Evolutionary conservation across 2,329 filamentous ascomycete species (phyloP), one percentile per base, ranked within the genome.

Genomic region (Diatrype stigma): DNA sequence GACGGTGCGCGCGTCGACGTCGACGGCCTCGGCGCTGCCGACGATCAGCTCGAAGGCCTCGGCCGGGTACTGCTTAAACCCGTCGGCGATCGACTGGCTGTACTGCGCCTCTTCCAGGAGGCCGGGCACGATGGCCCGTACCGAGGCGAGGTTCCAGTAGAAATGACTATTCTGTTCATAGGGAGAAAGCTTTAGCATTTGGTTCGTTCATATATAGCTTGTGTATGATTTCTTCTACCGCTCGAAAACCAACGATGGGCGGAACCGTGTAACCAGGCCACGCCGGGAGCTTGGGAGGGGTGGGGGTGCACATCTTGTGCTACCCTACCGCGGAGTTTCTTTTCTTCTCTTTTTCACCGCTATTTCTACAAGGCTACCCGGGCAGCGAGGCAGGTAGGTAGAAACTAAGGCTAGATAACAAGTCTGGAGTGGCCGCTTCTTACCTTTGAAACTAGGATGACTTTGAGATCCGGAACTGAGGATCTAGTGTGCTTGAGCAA

Each of bases 131-230:
- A 83, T 73, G 64, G 76, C 78, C 45, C 80, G 77, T 42, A 81
- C 74, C 1, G 80, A 73, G 23, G 78, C 79, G 5, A 82, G 50
- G 65, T 81, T 82, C 79, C 79, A 82, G 69, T 75, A 83, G 57
- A 83, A 78, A 58, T 83, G 78, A 54, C 70, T 75, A 57, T 75
- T 82, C 76, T 82, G 67, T 40, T 30, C 45, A 28, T 12, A 1
- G 19, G 6, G 30, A n/a, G n/a, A n/a, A n/a, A n/a, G n/a, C n/a
- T 34, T 34, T 14, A 34, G 30, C 30, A 22, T 54, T 45, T 51
- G 35, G 14, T 50, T 26, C 49, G 21, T 7, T 34, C 7, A 34
- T 7, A 34, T 34, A 14, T n/a, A n/a, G n/a, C n/a, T n/a, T n/a
- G n/a, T n/a, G n/a, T n/a, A n/a, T n/a, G n/a, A n/a, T n/a, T n/a